Evolutionary conservation across 2,329 filamentous ascomycete genomes (phyloP).

Genomic region (Verticillium albo-atrum): DNA sequence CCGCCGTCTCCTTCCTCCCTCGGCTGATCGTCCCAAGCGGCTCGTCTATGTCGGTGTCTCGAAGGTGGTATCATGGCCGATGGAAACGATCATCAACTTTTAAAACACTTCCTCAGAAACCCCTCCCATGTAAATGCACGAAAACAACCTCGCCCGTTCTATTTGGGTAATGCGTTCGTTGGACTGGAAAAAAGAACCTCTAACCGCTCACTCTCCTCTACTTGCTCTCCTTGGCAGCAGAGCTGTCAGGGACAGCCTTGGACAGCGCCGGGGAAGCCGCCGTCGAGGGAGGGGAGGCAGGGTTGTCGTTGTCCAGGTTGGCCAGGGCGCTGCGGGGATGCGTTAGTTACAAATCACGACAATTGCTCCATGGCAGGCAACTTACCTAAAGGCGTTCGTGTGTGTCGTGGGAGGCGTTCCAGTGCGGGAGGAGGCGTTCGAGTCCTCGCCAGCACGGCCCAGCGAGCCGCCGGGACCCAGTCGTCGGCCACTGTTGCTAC

Average conservation of each 20-base stretch:
- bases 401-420: conserved; percentile 79
- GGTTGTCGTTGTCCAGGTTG: conserved; percentile 59
- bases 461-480: conserved; percentile 72
- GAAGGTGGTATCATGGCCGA: conserved; percentile 43
- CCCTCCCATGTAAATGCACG: conserved; percentile 42
- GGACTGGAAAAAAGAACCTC: conserved; percentile 22
- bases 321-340: conserved; percentile 51
- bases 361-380: neutral
- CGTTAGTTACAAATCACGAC: neutral
- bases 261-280: conserved; percentile 61
- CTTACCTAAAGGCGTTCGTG: conserved; percentile 93
- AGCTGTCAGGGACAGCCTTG: conserved; percentile 54
- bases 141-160: conserved; percentile 43
- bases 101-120: conserved; percentile 40
- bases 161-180: conserved; percentile 42
- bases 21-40: conserved; percentile 5
- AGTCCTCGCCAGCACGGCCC: conserved; percentile 75
- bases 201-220: conserved; percentile 5
- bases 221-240: conserved; percentile 39
- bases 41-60: conserved; percentile 37
- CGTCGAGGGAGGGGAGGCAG: conserved; percentile 65
- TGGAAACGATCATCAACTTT: conserved; percentile 42
- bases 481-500: conserved; percentile 84
- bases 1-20: neutral
- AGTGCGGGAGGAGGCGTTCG: conserved; percentile 80